These are phyloP conservation scores for Phytomonas francai DNA, from an alignment of 208 protist genomes.

Conservation along the genomic window DNA sequence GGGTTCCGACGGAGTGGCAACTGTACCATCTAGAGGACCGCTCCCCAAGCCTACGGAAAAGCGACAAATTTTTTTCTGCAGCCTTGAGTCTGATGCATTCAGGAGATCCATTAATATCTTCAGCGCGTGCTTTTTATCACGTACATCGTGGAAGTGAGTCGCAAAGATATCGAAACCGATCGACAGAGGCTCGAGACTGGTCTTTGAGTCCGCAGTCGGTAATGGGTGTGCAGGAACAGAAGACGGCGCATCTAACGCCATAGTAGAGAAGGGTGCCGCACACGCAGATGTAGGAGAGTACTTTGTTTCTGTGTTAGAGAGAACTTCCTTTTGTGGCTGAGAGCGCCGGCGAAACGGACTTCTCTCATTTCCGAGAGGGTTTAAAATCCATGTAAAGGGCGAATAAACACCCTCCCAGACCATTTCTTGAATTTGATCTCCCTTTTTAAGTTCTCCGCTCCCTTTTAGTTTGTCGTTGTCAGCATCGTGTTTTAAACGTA, in stretches of 20 bases:
- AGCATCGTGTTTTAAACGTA: neutral
- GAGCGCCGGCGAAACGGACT: neutral
- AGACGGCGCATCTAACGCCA: neutral
- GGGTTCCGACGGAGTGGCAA: neutral
- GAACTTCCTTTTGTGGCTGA: neutral
- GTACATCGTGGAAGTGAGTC: neutral
- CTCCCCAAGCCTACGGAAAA: neutral
- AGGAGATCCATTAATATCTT: neutral
- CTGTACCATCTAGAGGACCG: neutral
- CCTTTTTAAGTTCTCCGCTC: neutral
- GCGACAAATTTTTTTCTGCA: neutral
- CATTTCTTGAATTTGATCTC: neutral
- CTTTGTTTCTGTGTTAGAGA: neutral
- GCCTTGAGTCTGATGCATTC: neutral
- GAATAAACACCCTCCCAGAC: slow-evolving; percentile 23
- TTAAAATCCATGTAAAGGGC: slow-evolving; percentile 24
- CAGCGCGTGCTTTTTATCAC: neutral
- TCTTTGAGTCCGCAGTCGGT: neutral
- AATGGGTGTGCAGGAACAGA: neutral
- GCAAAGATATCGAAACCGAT: neutral
- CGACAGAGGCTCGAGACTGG: neutral
- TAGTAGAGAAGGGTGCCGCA: neutral
- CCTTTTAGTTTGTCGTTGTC: neutral
- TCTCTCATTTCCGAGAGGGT: slow-evolving; percentile 17
- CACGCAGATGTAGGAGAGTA: neutral